phyloP scores from a whole-genome alignment of 331 rosid genomes.

The Pyrus hybrid region DNA sequence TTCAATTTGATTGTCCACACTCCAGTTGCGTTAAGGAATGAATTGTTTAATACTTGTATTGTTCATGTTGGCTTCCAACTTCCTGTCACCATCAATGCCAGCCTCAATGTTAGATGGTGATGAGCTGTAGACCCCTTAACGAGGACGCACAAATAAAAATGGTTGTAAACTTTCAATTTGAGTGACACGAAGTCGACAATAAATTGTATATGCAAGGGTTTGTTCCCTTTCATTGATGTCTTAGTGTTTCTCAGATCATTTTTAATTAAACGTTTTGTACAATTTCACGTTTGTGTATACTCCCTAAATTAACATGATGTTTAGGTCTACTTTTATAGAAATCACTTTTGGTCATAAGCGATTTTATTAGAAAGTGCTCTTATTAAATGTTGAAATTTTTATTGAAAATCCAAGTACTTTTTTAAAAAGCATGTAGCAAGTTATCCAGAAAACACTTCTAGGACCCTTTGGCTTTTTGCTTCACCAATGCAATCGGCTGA shows the following conservation, averaged over 20 bases:
- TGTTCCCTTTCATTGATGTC: background rate
- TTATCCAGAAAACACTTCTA: too few species aligned
- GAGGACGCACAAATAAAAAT: background rate
- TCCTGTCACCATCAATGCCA: conserved; percentile 24
- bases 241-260: background rate
- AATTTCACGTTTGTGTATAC: background rate
- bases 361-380: too few species aligned
- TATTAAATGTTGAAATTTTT: too few species aligned
- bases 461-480: too few species aligned
- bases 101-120: conserved; percentile 20
- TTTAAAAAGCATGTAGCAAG: background rate
- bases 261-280: too few species aligned
- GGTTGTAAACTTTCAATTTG: background rate
- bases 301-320: background rate
- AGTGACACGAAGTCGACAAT: background rate
- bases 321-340: background rate
- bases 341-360: background rate
- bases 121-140: conserved; percentile 22
- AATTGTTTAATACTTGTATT: background rate
- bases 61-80: conserved; percentile 2
- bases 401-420: background rate
- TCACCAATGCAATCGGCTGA: too few species aligned
- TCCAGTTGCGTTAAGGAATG: too few species aligned
- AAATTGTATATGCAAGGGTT: too few species aligned
- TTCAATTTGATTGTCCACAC: too few species aligned